Conservation (phyloP, 129 eudicot genomes). For the Scalesia atractyloides region DNA sequence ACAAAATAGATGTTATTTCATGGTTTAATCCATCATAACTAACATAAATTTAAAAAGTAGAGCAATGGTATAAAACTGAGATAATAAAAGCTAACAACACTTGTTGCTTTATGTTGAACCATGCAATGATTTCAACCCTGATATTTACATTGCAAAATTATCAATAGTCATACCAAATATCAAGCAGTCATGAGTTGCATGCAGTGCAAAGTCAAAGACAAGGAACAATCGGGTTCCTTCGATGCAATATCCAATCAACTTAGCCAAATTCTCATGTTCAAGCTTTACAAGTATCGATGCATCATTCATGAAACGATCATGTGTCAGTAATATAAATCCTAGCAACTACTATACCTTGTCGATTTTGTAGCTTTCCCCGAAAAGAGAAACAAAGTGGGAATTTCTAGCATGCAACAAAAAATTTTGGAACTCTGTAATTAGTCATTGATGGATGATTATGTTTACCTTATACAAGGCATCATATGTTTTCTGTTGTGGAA, state of each 20-base stretch:
- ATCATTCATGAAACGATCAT: not conserved
- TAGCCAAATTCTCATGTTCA: constrained; percentile 5
- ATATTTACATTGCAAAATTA: not conserved
- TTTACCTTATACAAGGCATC: constrained; percentile 9
- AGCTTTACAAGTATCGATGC: not conserved
- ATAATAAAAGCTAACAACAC: not conserved
- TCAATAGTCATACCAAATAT: not conserved
- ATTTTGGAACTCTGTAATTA: no score
- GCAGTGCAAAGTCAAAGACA: not conserved
- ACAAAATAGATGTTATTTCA: not conserved
- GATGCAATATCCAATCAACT: constrained; percentile 16
- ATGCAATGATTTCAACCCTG: not conserved
- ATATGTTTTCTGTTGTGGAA: not conserved
- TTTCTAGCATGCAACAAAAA: no score
- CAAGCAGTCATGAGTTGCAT: not conserved
- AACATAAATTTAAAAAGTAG: not conserved
- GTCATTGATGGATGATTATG: not conserved
- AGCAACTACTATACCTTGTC: constrained; percentile 14
- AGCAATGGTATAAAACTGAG: no score
- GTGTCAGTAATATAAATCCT: no score
- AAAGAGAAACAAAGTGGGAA: no score
- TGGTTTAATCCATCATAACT: not conserved
- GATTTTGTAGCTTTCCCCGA: constrained; percentile 9
- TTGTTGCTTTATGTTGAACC: not conserved
- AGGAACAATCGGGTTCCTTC: not conserved